These are phyloP conservation scores for Populus hybrid DNA, from an alignment of 441 rosid genomes.

Conservation along the genomic window DNA sequence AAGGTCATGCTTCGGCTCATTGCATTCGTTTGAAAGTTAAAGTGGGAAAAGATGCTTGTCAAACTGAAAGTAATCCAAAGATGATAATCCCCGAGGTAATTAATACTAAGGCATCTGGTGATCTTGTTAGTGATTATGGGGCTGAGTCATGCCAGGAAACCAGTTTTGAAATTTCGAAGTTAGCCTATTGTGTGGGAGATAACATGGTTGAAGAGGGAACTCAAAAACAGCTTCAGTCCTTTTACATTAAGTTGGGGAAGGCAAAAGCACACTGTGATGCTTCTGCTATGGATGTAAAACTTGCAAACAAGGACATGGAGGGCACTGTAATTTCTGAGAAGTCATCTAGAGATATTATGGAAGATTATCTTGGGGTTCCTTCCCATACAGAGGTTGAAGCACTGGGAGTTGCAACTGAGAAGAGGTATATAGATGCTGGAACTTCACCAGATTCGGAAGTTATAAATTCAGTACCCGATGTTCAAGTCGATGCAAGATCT, in stretches of 20 bases:
- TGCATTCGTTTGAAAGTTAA: constrained; percentile 76
- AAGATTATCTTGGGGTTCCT: constrained; percentile 33
- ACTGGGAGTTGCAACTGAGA: constrained; percentile 38
- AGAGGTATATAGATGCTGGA: constrained; percentile 56
- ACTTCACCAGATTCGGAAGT: constrained; percentile 99
- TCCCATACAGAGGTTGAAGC: constrained; percentile 37
- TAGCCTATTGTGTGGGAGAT: constrained; percentile 25
- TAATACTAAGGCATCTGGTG: constrained; percentile 34
- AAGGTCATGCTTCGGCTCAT: constrained; percentile 35
- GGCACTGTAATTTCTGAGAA: constrained; percentile 34
- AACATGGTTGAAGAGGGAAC: constrained; percentile 33
- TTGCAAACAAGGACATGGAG: constrained; percentile 31
- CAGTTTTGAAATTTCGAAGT: constrained; percentile 31
- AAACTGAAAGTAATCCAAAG: constrained; percentile 31
- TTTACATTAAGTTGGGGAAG: constrained; percentile 1
- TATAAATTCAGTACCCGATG: constrained; percentile 64
- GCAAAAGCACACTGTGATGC: constrained; percentile 27
- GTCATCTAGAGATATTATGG: constrained; percentile 39
- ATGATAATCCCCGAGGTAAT: constrained; percentile 35
- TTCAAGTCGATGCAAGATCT: constrained; percentile 38
- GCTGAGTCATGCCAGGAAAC: constrained; percentile 25
- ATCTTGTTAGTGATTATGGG: constrained; percentile 23
- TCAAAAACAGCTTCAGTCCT: constrained; percentile 23
- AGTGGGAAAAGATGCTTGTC: constrained; percentile 58
- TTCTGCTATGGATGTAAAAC: constrained; percentile 27